Percentiles rank a stretch among this genome's conserved stretches.
phyloP scores from a whole-genome alignment of 2,329 filamentous ascomycete genomes.

The Paramyrothecium roridum region DNA sequence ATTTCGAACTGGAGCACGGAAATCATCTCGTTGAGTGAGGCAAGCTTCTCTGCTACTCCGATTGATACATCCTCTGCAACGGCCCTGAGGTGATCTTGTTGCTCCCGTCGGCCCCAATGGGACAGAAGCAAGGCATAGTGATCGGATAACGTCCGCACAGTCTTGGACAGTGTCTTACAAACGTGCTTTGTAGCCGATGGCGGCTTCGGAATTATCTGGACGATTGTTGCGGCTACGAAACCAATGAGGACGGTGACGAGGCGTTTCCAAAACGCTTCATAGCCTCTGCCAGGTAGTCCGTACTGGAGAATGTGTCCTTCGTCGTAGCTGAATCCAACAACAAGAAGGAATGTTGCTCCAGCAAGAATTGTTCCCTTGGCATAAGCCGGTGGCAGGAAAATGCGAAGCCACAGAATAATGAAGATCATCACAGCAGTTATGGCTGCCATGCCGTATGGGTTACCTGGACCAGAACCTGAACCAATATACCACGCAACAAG shows the following conservation, averaged over 20 bases:
- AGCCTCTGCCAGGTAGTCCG: slow-evolving; percentile 43
- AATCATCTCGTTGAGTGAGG: slow-evolving; percentile 19
- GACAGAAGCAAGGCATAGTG: slow-evolving; percentile 48
- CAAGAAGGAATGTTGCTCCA: slow-evolving; percentile 35
- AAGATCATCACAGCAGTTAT: slow-evolving; percentile 35
- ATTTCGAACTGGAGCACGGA: slow-evolving; percentile 24
- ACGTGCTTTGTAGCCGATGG: slow-evolving; percentile 43
- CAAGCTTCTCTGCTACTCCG: slow-evolving; percentile 22
- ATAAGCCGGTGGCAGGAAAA: slow-evolving; percentile 26
- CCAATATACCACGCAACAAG: slow-evolving; percentile 50
- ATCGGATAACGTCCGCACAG: slow-evolving; percentile 38
- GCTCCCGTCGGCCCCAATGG: slow-evolving; percentile 32
- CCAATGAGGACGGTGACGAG: slow-evolving; percentile 41
- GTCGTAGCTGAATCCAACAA: slow-evolving; percentile 45
- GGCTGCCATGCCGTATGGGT: slow-evolving; percentile 46
- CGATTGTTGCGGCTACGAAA: slow-evolving; percentile 36
- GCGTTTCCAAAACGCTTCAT: slow-evolving; percentile 45
- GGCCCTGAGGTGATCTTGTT: slow-evolving; percentile 21
- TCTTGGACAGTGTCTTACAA: slow-evolving; percentile 40
- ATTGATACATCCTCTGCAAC: slow-evolving; percentile 25
- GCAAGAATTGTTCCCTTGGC: slow-evolving; percentile 26
- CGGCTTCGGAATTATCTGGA: slow-evolving; percentile 43
- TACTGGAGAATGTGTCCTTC: slow-evolving; percentile 37
- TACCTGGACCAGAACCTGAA: slow-evolving; percentile 42
- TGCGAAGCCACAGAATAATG: slow-evolving; percentile 29